Evolutionary conservation across 2,329 filamentous ascomycete species (phyloP).

Genomic region (Talaromyces albobiverticillius): DNA sequence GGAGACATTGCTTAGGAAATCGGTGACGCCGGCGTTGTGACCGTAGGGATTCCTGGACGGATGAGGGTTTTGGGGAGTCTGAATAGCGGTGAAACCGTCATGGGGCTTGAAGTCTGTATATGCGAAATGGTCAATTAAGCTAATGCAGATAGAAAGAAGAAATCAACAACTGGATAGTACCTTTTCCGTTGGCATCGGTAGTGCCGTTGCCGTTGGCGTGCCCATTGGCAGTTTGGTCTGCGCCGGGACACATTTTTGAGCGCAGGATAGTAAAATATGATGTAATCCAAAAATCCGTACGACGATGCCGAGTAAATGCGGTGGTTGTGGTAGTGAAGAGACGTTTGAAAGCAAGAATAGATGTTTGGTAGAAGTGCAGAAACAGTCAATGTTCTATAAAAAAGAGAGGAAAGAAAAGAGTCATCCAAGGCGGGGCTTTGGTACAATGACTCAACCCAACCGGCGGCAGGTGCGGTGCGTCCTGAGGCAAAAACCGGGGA

Average conservation of each 20-base stretch:
- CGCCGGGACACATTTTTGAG: conserved; percentile 40
- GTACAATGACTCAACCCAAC: conserved; percentile 14
- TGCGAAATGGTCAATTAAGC: conserved; percentile 5
- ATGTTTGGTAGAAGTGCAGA: background rate
- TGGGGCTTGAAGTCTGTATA: conserved; percentile 33
- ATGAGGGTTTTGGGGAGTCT: conserved; percentile 53
- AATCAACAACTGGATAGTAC: background rate
- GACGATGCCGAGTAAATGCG: background rate
- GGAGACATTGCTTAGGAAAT: conserved; percentile 71
- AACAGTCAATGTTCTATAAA: background rate
- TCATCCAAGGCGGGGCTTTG: conserved; percentile 12
- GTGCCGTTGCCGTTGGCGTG: conserved; percentile 26
- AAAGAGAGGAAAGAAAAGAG: conserved; percentile 10
- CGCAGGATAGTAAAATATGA: conserved; percentile 12
- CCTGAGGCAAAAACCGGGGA: conserved; percentile 16
- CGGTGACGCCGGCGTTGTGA: conserved; percentile 57
- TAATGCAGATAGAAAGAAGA: background rate
- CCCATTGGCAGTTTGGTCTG: conserved; percentile 47
- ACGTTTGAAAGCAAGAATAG: background rate
- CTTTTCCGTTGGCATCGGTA: conserved; percentile 8
- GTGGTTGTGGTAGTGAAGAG: background rate
- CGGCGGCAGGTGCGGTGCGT: background rate
- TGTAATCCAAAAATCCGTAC: background rate
- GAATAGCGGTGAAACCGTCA: conserved; percentile 55
- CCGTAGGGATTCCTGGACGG: conserved; percentile 48